Percentiles rank a stretch among this genome's conserved stretches.
phyloP scores from a whole-genome alignment of 768 basidiomycete species.

The Agaricus sinodeliciosus region DNA sequence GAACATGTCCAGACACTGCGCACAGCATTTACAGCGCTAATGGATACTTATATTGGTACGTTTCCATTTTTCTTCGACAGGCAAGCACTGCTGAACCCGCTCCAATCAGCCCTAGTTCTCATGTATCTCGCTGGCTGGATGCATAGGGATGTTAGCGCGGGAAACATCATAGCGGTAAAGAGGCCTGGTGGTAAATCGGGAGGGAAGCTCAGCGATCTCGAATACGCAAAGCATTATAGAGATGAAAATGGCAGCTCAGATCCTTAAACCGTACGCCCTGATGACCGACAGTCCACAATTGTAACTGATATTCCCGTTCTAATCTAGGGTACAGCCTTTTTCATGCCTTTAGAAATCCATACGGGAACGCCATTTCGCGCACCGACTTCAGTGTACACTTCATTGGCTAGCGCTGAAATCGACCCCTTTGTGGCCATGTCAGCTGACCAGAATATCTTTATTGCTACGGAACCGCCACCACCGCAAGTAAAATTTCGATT shows the following conservation, averaged over 20 bases:
- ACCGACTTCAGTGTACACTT: too few relatives aligned
- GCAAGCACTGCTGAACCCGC: background rate
- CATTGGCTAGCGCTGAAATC: too few relatives aligned
- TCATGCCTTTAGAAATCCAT: constrained; percentile 11
- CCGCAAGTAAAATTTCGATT: background rate
- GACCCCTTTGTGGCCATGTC: too few relatives aligned
- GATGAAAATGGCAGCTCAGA: background rate
- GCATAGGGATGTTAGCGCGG: constrained; percentile 7
- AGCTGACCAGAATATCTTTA: too few relatives aligned
- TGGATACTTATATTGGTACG: background rate
- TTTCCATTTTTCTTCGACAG: background rate
- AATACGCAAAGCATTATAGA: constrained; percentile 8
- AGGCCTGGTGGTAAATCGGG: background rate
- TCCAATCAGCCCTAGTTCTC: background rate
- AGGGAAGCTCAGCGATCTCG: constrained; percentile 9
- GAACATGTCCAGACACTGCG: constrained; percentile 23
- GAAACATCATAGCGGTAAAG: constrained; percentile 4
- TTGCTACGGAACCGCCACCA: too few relatives aligned
- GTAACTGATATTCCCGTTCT: background rate
- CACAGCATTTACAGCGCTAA: background rate
- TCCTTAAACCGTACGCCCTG: background rate
- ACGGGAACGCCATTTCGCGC: background rate
- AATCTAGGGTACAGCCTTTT: constrained; percentile 8
- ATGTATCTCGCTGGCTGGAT: constrained; percentile 10
- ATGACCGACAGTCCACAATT: background rate